These are phyloP conservation scores for Castanea mollissima DNA, from an alignment of 306 rosid species.

Conservation along the genomic window DNA sequence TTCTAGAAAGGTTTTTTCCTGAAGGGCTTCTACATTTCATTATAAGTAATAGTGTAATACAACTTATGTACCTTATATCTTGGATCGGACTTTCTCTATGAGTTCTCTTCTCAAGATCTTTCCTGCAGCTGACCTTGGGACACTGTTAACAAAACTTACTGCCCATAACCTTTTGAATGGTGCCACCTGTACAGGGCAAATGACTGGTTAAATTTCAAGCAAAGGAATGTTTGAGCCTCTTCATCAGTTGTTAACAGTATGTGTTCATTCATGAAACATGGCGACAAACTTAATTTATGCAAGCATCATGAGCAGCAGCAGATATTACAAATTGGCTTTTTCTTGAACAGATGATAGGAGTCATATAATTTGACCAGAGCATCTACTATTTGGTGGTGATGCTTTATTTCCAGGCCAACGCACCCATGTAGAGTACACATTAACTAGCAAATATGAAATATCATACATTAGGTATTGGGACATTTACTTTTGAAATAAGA, in stretches of 20 bases:
- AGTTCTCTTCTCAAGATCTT: too few relatives aligned
- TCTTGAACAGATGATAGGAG: too few relatives aligned
- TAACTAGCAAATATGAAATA: not conserved
- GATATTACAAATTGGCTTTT: not conserved
- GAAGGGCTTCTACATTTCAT: too few relatives aligned
- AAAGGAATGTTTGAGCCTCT: not conserved
- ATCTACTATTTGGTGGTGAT: not conserved
- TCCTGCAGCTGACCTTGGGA: too few relatives aligned
- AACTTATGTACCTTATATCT: too few relatives aligned
- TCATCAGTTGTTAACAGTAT: not conserved
- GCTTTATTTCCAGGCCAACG: not conserved
- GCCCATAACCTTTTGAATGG: constrained; percentile 49
- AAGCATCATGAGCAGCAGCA: not conserved
- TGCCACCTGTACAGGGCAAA: constrained; percentile 36
- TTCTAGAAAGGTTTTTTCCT: too few relatives aligned
- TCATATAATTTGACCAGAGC: too few relatives aligned
- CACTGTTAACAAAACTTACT: constrained; percentile 26
- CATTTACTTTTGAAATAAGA: too few relatives aligned
- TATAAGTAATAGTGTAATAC: too few relatives aligned
- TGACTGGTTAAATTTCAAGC: not conserved
- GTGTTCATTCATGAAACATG: not conserved
- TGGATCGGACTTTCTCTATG: too few relatives aligned
- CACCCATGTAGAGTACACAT: not conserved
- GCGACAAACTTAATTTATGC: not conserved
- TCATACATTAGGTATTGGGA: too few relatives aligned